phyloP scores from a whole-genome alignment of 169 alveolate species.

The Plasmodium inui region DNA sequence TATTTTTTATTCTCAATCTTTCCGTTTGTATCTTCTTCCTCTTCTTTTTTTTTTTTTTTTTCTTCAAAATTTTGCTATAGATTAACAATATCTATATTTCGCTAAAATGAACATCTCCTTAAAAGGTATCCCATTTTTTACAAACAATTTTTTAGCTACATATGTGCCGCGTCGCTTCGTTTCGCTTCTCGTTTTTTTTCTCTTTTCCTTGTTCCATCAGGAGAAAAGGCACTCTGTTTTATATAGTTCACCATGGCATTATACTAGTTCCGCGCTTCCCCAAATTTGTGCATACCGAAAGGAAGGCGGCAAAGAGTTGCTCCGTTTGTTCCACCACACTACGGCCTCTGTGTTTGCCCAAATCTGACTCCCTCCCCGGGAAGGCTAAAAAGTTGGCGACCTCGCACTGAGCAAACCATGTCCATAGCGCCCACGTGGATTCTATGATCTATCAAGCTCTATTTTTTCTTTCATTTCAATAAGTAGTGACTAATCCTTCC shows the following conservation, averaged over 20 bases:
- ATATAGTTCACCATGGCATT: not conserved
- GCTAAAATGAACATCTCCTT: not conserved
- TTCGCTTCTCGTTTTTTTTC: not conserved
- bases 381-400: not conserved
- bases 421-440: not conserved
- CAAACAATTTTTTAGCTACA: not conserved
- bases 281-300: not conserved
- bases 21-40: no score
- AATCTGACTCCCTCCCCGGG: not conserved
- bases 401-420: not conserved
- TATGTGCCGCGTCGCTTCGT: not conserved
- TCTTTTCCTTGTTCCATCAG: not conserved
- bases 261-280: not conserved
- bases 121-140: not conserved
- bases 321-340: not conserved
- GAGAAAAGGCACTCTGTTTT: not conserved
- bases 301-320: not conserved
- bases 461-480: not conserved
- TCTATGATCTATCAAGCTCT: not conserved
- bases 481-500: not conserved
- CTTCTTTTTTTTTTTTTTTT: not conserved
- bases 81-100: not conserved
- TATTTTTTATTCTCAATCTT: no score
- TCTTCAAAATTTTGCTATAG: not conserved
- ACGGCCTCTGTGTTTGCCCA: not conserved